Evolutionary conservation across 2,329 filamentous ascomycete genomes (phyloP).

Genomic region (Diaporthe destruens): DNA sequence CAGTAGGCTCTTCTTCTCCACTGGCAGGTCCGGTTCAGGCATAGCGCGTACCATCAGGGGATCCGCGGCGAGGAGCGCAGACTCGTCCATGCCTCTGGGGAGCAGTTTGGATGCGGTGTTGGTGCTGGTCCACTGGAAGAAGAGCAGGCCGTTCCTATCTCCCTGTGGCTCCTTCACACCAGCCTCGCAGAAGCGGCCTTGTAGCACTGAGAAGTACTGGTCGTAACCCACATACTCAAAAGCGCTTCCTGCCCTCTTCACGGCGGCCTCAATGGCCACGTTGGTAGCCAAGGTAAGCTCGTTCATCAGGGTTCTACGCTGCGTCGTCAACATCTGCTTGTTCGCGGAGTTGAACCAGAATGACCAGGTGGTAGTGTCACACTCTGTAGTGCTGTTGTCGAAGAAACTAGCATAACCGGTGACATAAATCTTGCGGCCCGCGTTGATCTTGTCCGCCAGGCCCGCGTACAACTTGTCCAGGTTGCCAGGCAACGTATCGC

Average conservation of each 20-base stretch:
- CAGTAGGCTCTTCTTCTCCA: not conserved
- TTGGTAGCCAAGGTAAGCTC: constrained; percentile 6
- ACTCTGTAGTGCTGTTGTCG: constrained; percentile 20
- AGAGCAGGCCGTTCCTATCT: constrained; percentile 3
- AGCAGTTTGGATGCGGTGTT: not conserved
- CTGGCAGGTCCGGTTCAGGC: not conserved
- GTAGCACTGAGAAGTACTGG: constrained; percentile 16
- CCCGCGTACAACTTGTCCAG: constrained; percentile 14
- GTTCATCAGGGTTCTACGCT: constrained; percentile 17
- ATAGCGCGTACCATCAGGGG: not conserved
- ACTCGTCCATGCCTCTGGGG: constrained; percentile 21
- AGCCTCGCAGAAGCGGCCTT: constrained; percentile 22
- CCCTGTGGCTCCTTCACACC: constrained; percentile 10
- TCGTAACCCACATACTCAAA: constrained; percentile 19
- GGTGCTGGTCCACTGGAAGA: constrained; percentile 27
- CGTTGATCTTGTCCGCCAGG: constrained; percentile 20
- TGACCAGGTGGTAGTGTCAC: constrained; percentile 11
- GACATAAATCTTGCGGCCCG: constrained; percentile 22
- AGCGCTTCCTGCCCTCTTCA: not conserved
- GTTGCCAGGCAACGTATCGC: constrained; percentile 15
- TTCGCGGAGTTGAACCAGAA: constrained; percentile 18
- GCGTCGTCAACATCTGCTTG: constrained; percentile 1
- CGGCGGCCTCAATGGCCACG: constrained; percentile 10
- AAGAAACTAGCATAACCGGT: constrained; percentile 21
- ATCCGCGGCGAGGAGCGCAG: not conserved